Base-by-base conservation (phyloP, 805 yeast species). In the Metschnikowia picachoensis region DNA sequence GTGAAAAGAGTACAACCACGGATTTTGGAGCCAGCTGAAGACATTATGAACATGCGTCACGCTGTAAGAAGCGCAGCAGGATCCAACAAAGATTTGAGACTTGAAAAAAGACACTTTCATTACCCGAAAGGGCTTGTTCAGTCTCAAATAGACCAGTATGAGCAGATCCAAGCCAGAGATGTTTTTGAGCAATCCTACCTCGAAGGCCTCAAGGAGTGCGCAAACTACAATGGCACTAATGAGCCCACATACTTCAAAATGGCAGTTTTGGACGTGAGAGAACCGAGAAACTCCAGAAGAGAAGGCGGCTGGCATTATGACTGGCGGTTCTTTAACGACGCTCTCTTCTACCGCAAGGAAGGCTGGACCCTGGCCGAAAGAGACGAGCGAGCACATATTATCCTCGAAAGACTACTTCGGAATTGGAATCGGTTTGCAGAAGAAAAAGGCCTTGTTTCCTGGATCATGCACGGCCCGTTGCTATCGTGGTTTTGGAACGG, bases 291-390 rank as follows among this genome's bases (percentile, higher is more conserved):
- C 47, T 25, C 25, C 32, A 52, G 65, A 30, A 55, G 57, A 8
- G 77, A 74, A 50, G 68, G 70, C 50, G 81, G 82, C 20, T 72
- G 73, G 58, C 86, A 82, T 58, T 78, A 79, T 52, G 87, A 82
- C 58, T 75, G 74, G 70, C 62, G 85, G 44, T 82, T 82, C 51
- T 82, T 78, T 65, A 74, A 73, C 51, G 83, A 82, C n/a, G 70
- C 78, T 4, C 65, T 80, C 49, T 79, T 75, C 47, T 70, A 69
- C 46, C 52, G 75, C 34, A 59, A 56, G 39, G 43, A 38, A 0
- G 67, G 66, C 2, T 65, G 68, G 69, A 57, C 54, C 28, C 52
- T 48, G 29, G 64, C 56, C 8, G 68, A 65, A 46, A 44, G 50
- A 8, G 43, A 34, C 14, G 48, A 43, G 9, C 42, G 60, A 10